These are phyloP conservation scores for Fusarium continuum DNA, from an alignment of 2,329 filamentous ascomycete species.

Conservation along the genomic window DNA sequence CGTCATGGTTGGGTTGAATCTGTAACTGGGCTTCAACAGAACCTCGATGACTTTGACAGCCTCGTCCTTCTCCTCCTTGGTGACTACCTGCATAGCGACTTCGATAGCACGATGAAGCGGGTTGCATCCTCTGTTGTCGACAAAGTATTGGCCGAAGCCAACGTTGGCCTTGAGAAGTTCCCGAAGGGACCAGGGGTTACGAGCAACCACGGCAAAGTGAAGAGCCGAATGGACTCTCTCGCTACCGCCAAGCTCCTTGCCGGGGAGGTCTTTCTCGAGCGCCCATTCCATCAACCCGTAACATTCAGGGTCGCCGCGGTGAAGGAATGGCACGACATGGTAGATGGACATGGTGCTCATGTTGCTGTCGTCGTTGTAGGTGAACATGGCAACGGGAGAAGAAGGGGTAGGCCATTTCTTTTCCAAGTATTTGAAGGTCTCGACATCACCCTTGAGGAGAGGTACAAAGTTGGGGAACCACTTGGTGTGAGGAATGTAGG, in stretches of 20 bases:
- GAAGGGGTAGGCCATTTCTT: not conserved
- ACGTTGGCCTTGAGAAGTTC: not conserved
- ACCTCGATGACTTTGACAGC: not conserved
- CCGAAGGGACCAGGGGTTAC: not conserved
- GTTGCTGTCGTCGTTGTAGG: too few species aligned
- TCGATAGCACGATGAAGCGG: slow-evolving; percentile 1
- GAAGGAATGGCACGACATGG: not conserved
- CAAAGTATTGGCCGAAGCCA: not conserved
- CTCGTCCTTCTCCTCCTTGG: not conserved
- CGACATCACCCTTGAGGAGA: not conserved
- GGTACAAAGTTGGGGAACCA: slow-evolving; percentile 2
- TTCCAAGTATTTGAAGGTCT: not conserved
- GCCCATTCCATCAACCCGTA: not conserved
- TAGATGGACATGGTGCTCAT: not conserved
- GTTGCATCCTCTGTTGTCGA: slow-evolving; percentile 1
- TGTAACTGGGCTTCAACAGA: not conserved
- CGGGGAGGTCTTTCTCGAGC: too few species aligned
- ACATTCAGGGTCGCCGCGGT: not conserved
- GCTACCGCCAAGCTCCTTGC: not conserved
- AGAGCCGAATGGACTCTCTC: not conserved
- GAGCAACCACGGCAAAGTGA: slow-evolving; percentile 4
- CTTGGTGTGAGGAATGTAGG: not conserved
- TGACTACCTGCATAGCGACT: not conserved
- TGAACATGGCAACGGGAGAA: not conserved
- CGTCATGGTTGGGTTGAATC: slow-evolving; percentile 1